These are phyloP conservation scores for Arthonia radiata DNA, from an alignment of 495 filamentous ascomycete genomes.

Conservation along the genomic window DNA sequence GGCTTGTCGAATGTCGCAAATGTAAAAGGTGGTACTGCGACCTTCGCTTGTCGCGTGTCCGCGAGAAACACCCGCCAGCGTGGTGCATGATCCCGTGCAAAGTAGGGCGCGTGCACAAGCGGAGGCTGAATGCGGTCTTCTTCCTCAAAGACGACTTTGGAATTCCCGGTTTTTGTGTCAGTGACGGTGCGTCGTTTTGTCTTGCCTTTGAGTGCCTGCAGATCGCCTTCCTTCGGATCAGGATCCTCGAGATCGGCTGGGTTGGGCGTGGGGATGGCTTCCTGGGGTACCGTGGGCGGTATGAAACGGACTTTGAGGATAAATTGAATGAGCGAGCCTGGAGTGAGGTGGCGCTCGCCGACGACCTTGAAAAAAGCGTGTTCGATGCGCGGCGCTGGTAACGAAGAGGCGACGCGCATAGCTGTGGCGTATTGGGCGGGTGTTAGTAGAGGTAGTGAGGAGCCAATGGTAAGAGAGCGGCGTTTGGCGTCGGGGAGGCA, in stretches of 20 bases:
- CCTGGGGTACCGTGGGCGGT: constrained; percentile 60
- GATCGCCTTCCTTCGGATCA: constrained; percentile 78
- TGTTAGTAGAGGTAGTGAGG: constrained; percentile 44
- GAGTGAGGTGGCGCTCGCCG: constrained; percentile 76
- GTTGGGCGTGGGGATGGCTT: constrained; percentile 44
- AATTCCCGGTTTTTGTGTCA: constrained; percentile 14
- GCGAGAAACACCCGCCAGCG: constrained; percentile 84
- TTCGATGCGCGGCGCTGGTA: constrained; percentile 64
- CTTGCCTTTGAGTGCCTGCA: constrained; percentile 66
- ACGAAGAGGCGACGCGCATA: constrained; percentile 48
- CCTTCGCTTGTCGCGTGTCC: constrained; percentile 77
- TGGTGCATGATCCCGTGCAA: constrained; percentile 67
- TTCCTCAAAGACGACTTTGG: no score
- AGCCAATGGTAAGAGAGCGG: constrained; percentile 38
- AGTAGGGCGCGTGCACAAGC: constrained; percentile 69
- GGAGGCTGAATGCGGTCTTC: constrained; percentile 48
- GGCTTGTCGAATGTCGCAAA: constrained; percentile 78
- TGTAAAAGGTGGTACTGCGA: constrained; percentile 83
- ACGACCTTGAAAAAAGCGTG: constrained; percentile 97
- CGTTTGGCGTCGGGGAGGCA: constrained; percentile 46
- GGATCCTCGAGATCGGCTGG: constrained; percentile 65
- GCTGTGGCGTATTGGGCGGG: constrained; percentile 54
- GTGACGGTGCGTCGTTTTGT: constrained; percentile 21
- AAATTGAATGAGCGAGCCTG: constrained; percentile 78
- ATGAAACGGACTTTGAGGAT: constrained; percentile 89